These are phyloP conservation scores for Talaromyces verruculosus DNA, from an alignment of 2,329 filamentous ascomycete genomes.

Conservation along the genomic window DNA sequence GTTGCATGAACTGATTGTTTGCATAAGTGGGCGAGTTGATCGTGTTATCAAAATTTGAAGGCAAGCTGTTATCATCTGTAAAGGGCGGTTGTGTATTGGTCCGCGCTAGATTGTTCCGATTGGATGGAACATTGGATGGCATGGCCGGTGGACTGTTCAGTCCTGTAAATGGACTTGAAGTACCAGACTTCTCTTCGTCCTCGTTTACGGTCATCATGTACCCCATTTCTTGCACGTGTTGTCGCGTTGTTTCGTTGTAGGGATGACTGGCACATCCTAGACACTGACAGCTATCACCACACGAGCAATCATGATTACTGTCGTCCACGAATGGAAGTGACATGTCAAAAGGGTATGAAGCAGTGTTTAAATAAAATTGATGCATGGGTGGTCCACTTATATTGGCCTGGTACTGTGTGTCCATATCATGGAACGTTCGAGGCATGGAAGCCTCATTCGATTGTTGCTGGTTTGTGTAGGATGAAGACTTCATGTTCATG, in stretches of 20 bases:
- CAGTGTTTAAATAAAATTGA: slow-evolving; percentile 22
- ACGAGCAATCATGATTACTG: slow-evolving; percentile 40
- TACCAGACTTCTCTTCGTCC: slow-evolving; percentile 28
- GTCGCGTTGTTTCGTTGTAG: slow-evolving; percentile 47
- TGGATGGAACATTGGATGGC: slow-evolving; percentile 14
- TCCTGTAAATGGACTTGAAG: slow-evolving; percentile 27
- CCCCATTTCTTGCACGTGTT: slow-evolving; percentile 50
- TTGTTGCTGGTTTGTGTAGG: slow-evolving; percentile 26
- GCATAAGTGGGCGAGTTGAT: slow-evolving; percentile 27
- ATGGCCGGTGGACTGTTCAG: slow-evolving; percentile 23
- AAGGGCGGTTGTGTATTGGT: background rate
- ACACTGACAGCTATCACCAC: slow-evolving; percentile 49
- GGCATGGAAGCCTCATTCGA: background rate
- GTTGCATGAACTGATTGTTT: slow-evolving; percentile 39
- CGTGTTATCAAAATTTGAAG: slow-evolving; percentile 14
- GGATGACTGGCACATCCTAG: slow-evolving; percentile 49
- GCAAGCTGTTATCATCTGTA: slow-evolving; percentile 9
- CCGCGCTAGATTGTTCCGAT: background rate
- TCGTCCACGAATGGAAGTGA: slow-evolving; percentile 23
- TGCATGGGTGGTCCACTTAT: slow-evolving; percentile 9
- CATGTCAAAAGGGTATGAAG: slow-evolving; percentile 21
- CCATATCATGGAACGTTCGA: slow-evolving; percentile 9
- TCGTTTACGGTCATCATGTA: slow-evolving; percentile 40
- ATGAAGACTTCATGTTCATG: slow-evolving; percentile 23
- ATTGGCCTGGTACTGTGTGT: background rate